These are phyloP conservation scores for Ambrosia trifida DNA, from an alignment of 129 eudicot species.

Conservation along the genomic window DNA sequence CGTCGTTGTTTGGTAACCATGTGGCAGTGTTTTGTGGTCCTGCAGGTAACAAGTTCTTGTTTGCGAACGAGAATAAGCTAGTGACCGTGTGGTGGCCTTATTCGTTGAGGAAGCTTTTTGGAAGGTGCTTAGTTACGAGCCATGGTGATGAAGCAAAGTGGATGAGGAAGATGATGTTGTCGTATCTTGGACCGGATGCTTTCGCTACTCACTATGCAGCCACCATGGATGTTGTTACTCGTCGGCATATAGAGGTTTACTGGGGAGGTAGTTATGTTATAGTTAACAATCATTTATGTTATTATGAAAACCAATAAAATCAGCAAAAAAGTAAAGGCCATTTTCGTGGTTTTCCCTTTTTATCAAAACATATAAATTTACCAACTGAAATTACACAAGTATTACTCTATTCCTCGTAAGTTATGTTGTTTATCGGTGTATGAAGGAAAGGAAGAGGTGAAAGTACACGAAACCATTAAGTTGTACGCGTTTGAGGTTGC, in stretches of 20 bases:
- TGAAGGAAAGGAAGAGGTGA: slow-evolving; percentile 55
- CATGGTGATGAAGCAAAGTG: slow-evolving; percentile 49
- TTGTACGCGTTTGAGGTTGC: slow-evolving; percentile 59
- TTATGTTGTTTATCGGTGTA: background rate
- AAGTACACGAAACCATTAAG: slow-evolving; percentile 43
- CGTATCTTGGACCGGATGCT: slow-evolving; percentile 51
- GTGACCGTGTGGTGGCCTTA: slow-evolving; percentile 61
- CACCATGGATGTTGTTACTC: slow-evolving; percentile 49
- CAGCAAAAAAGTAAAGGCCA: too few relatives aligned
- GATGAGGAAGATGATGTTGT: slow-evolving; percentile 51
- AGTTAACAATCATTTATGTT: background rate
- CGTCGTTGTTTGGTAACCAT: slow-evolving; percentile 44
- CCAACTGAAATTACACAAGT: too few relatives aligned
- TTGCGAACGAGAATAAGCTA: slow-evolving; percentile 55
- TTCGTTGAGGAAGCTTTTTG: slow-evolving; percentile 51
- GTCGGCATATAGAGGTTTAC: slow-evolving; percentile 41
- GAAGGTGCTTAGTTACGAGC: slow-evolving; percentile 30
- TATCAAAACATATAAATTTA: too few relatives aligned
- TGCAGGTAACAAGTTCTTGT: slow-evolving; percentile 57
- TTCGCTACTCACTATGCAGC: slow-evolving; percentile 43
- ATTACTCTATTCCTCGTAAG: background rate
- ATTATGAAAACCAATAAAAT: too few relatives aligned
- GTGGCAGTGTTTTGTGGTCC: slow-evolving; percentile 53
- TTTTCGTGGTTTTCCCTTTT: too few relatives aligned
- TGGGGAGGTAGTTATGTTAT: slow-evolving; percentile 50